phyloP scores from a whole-genome alignment of 495 filamentous ascomycete genomes.

The Neurospora sp. region DNA sequence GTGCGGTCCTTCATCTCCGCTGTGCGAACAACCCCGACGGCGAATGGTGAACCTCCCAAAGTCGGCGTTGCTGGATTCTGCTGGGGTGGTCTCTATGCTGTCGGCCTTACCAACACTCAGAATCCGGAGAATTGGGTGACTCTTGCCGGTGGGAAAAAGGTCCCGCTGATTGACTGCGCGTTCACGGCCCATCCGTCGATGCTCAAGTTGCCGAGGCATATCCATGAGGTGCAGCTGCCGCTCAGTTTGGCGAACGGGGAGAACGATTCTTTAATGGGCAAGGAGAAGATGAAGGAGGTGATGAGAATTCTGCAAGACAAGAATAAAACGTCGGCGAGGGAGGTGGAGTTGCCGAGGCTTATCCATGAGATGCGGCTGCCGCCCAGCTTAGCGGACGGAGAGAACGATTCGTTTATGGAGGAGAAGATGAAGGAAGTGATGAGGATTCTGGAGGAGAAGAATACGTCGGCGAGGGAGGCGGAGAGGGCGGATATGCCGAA shows the following conservation, averaged over 20 bases:
- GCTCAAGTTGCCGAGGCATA: conserved; percentile 44
- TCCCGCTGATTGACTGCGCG: conserved; percentile 37
- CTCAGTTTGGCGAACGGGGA: conserved; percentile 47
- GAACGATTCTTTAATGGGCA: conserved; percentile 35
- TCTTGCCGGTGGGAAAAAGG: conserved; percentile 13
- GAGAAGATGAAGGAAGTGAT: conserved; percentile 32
- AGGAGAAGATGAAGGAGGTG: conserved; percentile 30
- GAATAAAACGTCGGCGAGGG: conserved; percentile 5
- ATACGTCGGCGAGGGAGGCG: neutral
- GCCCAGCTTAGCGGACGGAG: conserved; percentile 45
- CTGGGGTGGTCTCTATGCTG: conserved; percentile 48
- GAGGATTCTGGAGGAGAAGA: conserved; percentile 33
- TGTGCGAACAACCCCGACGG: conserved; percentile 25
- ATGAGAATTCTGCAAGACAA: conserved; percentile 34
- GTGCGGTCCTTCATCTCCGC: conserved; percentile 37
- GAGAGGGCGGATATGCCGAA: neutral
- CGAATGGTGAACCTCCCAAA: neutral
- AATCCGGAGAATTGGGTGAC: conserved; percentile 7
- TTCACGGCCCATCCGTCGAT: conserved; percentile 47
- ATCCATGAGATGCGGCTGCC: conserved; percentile 43
- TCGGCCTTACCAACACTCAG: conserved; percentile 30
- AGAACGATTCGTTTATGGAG: conserved; percentile 38
- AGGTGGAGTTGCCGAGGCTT: conserved; percentile 37
- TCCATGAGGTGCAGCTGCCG: conserved; percentile 42
- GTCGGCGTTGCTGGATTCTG: conserved; percentile 48